Evolutionary conservation across 768 basidiomycete species (phyloP), one percentile per base, ranked within the genome.

Genomic region (Lactifluus rugatus): DNA sequence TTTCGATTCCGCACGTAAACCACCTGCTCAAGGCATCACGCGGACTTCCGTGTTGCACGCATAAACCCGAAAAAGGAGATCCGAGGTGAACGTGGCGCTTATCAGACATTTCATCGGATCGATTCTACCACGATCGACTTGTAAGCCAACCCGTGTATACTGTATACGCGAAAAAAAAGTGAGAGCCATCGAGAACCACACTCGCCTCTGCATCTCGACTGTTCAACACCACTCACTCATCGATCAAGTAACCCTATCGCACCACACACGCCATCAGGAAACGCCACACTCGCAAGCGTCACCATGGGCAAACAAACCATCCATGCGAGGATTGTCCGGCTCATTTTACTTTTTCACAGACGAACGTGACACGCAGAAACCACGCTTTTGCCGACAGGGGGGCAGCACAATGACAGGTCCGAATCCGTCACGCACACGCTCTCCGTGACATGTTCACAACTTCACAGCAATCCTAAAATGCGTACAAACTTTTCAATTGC

Each of bases 1-100:
- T 60, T 41, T 51, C 44, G 32, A 50, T 41, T 56, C 54, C 54
- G 59, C 59, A 60, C 54, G 59, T 60, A 56, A 60, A 60, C 59
- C 59, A 56, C 59, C 59, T 60, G 59, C 59, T 51, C 44, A 11
- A 11, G 23, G 11, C 54, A 44, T 60, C 59, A 60, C 59, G 59
- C 59, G 59, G 54, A 42, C 49, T 31, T 50, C 48, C 54, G 44
- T 47, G 34, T 52, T 51, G 42, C 59, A 56, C 59, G 28, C 59
- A 60, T 55, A 36, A 56, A 17, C 37, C 59, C 59, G 47, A 56
- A 60, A 56, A 46, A 36, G 54, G 59, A 17, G 49, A 49, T 16
- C 45, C 49, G 48, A 51, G 49, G 5, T 52, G 49, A 56, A 60
- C 59, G 54, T 56, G 59, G 49, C 58, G 45, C 39, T 45, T 50